These are phyloP conservation scores for Termitomyces sp. DNA, from an alignment of 768 basidiomycete species.

Conservation along the genomic window DNA sequence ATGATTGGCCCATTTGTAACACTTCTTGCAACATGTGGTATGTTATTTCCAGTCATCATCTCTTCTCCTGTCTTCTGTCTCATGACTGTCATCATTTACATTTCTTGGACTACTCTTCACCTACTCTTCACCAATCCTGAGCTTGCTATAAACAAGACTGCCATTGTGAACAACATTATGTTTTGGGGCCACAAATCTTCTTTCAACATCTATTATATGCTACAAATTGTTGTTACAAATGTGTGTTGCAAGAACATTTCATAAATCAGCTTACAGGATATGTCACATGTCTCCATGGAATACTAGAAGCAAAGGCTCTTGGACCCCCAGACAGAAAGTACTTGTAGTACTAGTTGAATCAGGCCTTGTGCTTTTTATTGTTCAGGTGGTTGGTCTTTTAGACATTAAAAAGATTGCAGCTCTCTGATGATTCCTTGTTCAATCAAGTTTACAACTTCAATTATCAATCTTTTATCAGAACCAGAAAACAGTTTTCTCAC, in stretches of 20 bases:
- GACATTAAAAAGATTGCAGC: not conserved
- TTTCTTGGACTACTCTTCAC: not conserved
- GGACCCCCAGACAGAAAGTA: not conserved
- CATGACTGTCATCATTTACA: not conserved
- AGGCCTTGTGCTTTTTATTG: not conserved
- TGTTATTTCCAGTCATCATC: not conserved
- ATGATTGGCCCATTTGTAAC: not conserved
- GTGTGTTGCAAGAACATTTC: no score
- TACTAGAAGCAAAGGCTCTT: not conserved
- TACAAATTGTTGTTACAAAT: no score
- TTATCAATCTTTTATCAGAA: no score
- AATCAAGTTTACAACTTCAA: not conserved
- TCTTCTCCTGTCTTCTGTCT: not conserved
- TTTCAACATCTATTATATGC: no score
- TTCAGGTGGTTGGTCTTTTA: not conserved
- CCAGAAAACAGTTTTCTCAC: no score
- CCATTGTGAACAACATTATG: not conserved
- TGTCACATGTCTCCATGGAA: not conserved
- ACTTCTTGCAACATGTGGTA: not conserved
- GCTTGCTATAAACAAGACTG: fast-evolving
- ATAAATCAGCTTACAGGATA: not conserved
- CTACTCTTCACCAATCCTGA: not conserved
- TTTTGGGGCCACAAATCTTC: no score
- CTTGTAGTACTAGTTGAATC: not conserved
- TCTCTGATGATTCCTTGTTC: not conserved